Conservation (phyloP, 23 red algal species). For the Gracilaria caudata region DNA sequence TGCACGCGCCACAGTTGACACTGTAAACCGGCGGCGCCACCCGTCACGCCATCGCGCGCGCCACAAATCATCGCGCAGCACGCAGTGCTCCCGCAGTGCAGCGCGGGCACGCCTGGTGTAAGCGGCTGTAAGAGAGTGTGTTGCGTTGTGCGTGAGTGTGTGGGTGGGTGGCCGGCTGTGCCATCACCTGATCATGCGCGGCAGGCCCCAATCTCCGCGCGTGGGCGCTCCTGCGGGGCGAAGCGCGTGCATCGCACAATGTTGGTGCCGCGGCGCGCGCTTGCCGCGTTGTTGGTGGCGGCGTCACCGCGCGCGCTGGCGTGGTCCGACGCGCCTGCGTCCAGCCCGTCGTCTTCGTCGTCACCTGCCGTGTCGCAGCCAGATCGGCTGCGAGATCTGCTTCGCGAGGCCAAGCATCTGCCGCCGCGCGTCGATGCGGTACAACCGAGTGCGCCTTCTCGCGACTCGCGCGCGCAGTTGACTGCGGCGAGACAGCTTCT, state of each 20-base stretch:
- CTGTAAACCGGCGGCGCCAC: constrained; percentile 5
- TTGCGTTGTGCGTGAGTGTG: no score
- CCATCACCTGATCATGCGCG: no score
- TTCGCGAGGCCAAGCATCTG: background rate
- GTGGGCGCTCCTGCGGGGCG: no score
- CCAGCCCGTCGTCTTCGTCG: background rate
- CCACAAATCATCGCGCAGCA: no score
- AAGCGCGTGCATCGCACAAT: no score
- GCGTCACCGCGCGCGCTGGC: background rate
- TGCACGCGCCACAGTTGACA: background rate
- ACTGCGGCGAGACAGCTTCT: constrained; percentile 11
- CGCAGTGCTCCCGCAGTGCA: no score
- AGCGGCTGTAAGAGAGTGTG: no score
- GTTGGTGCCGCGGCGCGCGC: constrained; percentile 3
- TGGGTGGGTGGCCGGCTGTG: no score
- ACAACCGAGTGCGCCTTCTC: background rate
- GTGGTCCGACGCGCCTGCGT: background rate
- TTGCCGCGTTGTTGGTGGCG: constrained; percentile 5
- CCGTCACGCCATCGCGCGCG: background rate
- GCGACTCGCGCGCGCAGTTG: background rate
- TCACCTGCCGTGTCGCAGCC: background rate
- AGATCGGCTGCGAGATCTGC: background rate
- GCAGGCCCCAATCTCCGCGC: no score
- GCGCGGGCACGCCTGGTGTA: no score
- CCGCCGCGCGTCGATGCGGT: background rate